Base-by-base conservation (phyloP, 805 yeast genomes). In the Yarrowia osloensis region DNA sequence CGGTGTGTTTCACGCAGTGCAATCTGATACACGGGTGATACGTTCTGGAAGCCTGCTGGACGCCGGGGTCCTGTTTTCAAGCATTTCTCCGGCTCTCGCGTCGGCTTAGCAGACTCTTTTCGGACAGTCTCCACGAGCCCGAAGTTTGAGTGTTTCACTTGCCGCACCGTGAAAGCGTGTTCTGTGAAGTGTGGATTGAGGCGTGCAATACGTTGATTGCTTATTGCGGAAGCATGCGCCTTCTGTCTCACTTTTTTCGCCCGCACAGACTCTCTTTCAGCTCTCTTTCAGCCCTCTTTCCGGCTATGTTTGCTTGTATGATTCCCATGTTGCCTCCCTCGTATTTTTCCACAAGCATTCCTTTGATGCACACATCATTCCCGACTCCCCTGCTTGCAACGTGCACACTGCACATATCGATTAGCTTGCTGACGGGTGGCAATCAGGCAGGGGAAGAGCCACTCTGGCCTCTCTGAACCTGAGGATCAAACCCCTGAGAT, bases 321-420 rank as follows among this genome's bases (percentile, higher is more conserved):
- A n/a, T n/a, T n/a, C 13, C 7, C 21, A 37, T 4, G 21, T 5
- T 4, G 19, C n/a, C 44, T 39, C 44, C 29, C 39, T 49, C 55
- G 55, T 49, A 49, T 49, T 47, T 28, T 46, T 4, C 46, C 19
- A 21, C 28, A 19, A 21, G 26, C 35, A 49, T 49, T 49, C 55
- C 55, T 19, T 49, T 31, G 33, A 49, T 49, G 55, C 55, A 31
- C 37, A 7, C 31, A 49, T 49, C 55, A 49, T 49, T 49, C 55
- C 55, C 52, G 9, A 49, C n/a, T 29, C 55, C 55, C 55, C 55
- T 49, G 55, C 55, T 31, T 49, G 22, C 17, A 49, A 15, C 52
- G 52, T 47, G 52, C 52, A 28, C 28, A 28, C 21, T 17, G 50
- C 35, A n/a, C 35, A 47, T 47, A 17, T 40, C 24, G 39, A 35